These are phyloP conservation scores for Ceratobasidium papillatum DNA, from an alignment of 1,284 basidiomycete species.

Conservation along the genomic window DNA sequence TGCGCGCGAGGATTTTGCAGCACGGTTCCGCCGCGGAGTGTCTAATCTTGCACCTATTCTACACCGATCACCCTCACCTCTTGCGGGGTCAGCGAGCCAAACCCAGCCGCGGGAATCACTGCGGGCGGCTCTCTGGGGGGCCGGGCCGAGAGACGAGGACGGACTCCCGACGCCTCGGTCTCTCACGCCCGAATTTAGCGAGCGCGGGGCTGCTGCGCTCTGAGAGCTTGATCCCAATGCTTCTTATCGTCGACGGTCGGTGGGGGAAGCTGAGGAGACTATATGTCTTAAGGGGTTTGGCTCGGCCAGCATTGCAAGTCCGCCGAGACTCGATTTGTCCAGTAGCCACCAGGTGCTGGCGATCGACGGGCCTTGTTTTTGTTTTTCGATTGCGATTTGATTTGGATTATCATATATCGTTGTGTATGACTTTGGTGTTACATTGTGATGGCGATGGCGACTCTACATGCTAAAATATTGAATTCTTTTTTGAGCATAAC, in stretches of 20 bases:
- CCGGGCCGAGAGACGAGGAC: constrained; percentile 36
- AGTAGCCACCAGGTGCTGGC: constrained; percentile 7
- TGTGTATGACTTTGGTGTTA: constrained; percentile 9
- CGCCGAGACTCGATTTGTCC: constrained; percentile 37
- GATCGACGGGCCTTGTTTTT: constrained; percentile 10
- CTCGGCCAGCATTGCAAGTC: constrained; percentile 37
- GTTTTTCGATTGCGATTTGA: constrained; percentile 2
- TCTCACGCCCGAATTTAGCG: constrained; percentile 34
- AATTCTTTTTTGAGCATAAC: constrained; percentile 22
- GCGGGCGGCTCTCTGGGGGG: constrained; percentile 35
- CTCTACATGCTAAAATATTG: constrained; percentile 34
- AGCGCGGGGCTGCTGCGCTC: constrained; percentile 27
- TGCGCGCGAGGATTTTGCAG: constrained; percentile 34
- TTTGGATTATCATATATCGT: constrained; percentile 12
- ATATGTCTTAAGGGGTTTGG: constrained; percentile 14
- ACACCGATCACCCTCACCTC: constrained; percentile 21
- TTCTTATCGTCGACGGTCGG: constrained; percentile 19
- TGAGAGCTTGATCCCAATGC: not conserved
- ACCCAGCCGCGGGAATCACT: constrained; percentile 34
- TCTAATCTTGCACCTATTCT: constrained; percentile 24
- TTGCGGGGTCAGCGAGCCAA: constrained; percentile 6
- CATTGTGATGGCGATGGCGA: not conserved
- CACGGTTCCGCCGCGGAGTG: constrained; percentile 39
- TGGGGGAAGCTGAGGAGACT: not conserved
- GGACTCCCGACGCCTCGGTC: constrained; percentile 41